Conservation (phyloP, 257 asterid species). For the Petunia secreta region DNA sequence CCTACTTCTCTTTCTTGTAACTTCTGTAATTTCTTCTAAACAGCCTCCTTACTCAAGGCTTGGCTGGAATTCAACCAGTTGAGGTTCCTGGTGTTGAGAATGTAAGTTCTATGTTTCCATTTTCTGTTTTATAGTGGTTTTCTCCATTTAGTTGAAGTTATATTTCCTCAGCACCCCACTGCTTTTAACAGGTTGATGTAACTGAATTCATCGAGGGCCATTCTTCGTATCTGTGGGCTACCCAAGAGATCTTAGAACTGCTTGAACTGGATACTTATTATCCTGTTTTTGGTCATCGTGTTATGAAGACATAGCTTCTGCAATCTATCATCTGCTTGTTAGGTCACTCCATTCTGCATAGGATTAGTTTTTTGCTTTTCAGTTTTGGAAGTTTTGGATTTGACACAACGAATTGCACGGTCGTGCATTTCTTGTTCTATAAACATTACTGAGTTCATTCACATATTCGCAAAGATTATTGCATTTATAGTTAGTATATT, state of each 20-base stretch:
- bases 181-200: slow-evolving; percentile 65
- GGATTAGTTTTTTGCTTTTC: no score
- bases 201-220: slow-evolving; percentile 84
- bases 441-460: no score
- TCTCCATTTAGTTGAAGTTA: neutral
- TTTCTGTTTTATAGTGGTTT: neutral
- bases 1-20: slow-evolving; percentile 11
- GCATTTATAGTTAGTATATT: no score
- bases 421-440: no score
- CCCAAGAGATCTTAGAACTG: slow-evolving; percentile 70
- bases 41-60: slow-evolving; percentile 96
- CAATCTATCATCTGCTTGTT: no score
- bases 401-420: no score
- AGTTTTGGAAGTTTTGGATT: no score
- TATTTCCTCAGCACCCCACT: neutral
- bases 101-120: slow-evolving; percentile 39
- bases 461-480: no score
- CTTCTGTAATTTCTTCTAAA: slow-evolving; percentile 22
- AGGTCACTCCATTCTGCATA: no score
- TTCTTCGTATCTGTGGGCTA: slow-evolving; percentile 80
- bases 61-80: slow-evolving; percentile 96
- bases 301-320: slow-evolving; percentile 32
- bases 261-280: slow-evolving; percentile 72
- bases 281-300: slow-evolving; percentile 59
- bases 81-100: slow-evolving; percentile 88